Evolutionary conservation across 2,329 filamentous ascomycete genomes (phyloP).

Genomic region (Beauveria sp.): DNA sequence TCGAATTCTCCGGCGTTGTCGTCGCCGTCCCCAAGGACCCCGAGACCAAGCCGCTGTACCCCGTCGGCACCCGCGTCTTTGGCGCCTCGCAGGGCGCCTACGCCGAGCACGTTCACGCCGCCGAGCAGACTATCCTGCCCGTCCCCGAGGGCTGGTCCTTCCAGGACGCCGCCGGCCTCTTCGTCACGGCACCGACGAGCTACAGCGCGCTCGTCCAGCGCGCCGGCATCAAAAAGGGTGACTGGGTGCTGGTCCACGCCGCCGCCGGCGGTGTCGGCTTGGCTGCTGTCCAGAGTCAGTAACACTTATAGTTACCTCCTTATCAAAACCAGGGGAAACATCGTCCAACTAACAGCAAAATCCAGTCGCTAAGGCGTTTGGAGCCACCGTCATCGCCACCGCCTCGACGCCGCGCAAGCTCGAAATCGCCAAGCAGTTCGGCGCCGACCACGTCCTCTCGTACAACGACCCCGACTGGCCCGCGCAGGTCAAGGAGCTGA

Average conservation of each 20-base stretch:
- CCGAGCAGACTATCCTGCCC: conserved; percentile 60
- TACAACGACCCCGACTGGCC: conserved; percentile 61
- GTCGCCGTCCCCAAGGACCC: conserved; percentile 52
- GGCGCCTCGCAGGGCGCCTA: conserved; percentile 82
- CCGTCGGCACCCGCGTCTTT: conserved; percentile 76
- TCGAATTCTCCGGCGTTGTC: conserved; percentile 78
- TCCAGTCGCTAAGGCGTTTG: conserved; percentile 75
- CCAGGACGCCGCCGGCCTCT: conserved; percentile 77
- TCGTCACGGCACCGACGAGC: conserved; percentile 85
- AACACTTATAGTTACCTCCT: too few species aligned
- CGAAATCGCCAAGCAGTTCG: conserved; percentile 68
- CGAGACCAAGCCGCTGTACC: conserved; percentile 41
- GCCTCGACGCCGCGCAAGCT: conserved; percentile 76
- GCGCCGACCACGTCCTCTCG: conserved; percentile 76
- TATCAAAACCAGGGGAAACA: too few species aligned
- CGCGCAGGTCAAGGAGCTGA: conserved; percentile 67
- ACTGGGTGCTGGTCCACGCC: conserved; percentile 84
- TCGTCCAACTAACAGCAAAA: neutral
- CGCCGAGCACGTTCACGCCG: conserved; percentile 63
- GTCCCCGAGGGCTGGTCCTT: conserved; percentile 78
- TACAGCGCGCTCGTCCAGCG: conserved; percentile 77
- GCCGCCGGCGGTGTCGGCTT: conserved; percentile 88
- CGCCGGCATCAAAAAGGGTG: conserved; percentile 68
- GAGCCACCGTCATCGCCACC: conserved; percentile 88
- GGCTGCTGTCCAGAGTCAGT: conserved; percentile 70